Conservation (phyloP, 768 basidiomycete species). For the Scleroderma bovista region DNA sequence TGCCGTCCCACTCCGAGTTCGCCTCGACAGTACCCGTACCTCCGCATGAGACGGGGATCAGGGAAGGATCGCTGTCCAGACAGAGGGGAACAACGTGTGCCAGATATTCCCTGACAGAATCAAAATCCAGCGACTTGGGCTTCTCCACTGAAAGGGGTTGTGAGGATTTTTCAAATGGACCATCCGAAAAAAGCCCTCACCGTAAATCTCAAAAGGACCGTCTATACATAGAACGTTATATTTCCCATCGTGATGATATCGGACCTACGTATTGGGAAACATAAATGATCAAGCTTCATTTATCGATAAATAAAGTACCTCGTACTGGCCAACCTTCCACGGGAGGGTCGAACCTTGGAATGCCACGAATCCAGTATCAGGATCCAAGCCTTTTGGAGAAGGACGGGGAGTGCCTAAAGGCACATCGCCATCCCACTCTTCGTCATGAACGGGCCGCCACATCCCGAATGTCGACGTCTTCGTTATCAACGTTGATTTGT, state of each 20-base stretch:
- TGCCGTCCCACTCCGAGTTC: conserved; percentile 5
- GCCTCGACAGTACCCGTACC: conserved; percentile 18
- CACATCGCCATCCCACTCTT: conserved; percentile 90
- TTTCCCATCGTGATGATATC: conserved; percentile 96
- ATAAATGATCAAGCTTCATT: conserved; percentile 1
- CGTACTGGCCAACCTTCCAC: conserved; percentile 83
- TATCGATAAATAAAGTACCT: conserved; percentile 34
- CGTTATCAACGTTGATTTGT: conserved; percentile 78
- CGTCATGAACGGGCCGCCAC: conserved; percentile 89
- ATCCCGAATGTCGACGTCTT: conserved; percentile 79
- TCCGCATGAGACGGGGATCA: conserved; percentile 70
- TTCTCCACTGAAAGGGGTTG: conserved; percentile 67
- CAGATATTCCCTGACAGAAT: conserved; percentile 59
- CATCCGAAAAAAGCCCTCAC: conserved; percentile 42
- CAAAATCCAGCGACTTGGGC: conserved; percentile 58
- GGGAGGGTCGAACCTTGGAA: conserved; percentile 81
- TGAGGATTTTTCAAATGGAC: too few species aligned
- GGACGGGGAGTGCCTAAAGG: conserved; percentile 46
- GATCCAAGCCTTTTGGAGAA: conserved; percentile 32
- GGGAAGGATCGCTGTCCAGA: conserved; percentile 77
- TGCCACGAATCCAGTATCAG: conserved; percentile 57
- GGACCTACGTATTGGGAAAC: conserved; percentile 40
- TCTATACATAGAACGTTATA: conserved; percentile 90
- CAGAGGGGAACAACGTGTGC: conserved; percentile 79
- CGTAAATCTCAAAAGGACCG: conserved; percentile 84